phyloP scores from a whole-genome alignment of 257 asterid genomes.

The Nicotiana otophora region DNA sequence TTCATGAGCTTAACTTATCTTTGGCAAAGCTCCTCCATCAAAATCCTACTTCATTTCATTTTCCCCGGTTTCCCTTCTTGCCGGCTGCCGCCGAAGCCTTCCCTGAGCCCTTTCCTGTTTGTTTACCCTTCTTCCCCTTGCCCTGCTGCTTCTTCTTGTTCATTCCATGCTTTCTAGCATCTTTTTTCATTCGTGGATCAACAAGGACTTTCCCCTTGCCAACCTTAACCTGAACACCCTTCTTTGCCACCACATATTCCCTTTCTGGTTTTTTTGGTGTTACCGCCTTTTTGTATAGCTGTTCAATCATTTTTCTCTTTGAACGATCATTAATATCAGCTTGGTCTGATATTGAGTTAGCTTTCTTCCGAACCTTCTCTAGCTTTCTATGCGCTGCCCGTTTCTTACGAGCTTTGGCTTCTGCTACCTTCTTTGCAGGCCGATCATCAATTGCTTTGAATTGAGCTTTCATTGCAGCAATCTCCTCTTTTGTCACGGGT shows the following conservation, averaged over 20 bases:
- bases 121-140: constrained; percentile 60
- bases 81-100: constrained; percentile 26
- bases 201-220: constrained; percentile 89
- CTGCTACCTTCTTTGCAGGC: constrained; percentile 92
- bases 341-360: constrained; percentile 76
- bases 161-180: constrained; percentile 52
- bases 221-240: constrained; percentile 80
- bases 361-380: constrained; percentile 84
- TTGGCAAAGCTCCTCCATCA: neutral
- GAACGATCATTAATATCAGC: constrained; percentile 73
- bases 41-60: neutral
- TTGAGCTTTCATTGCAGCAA: constrained; percentile 73
- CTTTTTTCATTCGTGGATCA: constrained; percentile 85
- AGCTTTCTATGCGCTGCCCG: constrained; percentile 52
- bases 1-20: neutral
- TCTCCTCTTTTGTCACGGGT: constrained; percentile 82
- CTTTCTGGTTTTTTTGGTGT: constrained; percentile 46
- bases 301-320: constrained; percentile 77
- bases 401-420: constrained; percentile 91
- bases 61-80: constrained; percentile 16
- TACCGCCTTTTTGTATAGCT: constrained; percentile 65
- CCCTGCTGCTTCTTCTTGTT: constrained; percentile 39
- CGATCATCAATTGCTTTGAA: constrained; percentile 85
- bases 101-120: constrained; percentile 47
- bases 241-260: constrained; percentile 91